Conservation (phyloP, 495 filamentous ascomycete species). For the Penicillium pulvis region DNA sequence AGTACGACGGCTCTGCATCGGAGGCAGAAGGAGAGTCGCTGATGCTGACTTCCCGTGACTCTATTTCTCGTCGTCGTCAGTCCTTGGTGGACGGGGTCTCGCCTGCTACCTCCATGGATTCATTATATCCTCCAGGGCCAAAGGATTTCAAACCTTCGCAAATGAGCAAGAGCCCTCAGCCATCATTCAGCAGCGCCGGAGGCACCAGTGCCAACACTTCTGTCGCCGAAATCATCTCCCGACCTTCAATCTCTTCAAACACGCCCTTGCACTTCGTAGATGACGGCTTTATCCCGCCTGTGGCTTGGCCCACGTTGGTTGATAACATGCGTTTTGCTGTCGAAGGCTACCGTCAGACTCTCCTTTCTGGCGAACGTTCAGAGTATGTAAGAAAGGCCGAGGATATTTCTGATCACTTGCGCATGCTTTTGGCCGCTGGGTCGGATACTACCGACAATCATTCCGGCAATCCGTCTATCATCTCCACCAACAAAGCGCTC, state of each 20-base stretch:
- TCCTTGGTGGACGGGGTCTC: constrained; percentile 77
- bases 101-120: constrained; percentile 90
- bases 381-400: constrained; percentile 92
- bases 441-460: constrained; percentile 98
- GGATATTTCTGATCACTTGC: constrained; percentile 95
- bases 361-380: constrained; percentile 75
- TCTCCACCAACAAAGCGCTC: constrained; percentile 91
- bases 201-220: constrained; percentile 35
- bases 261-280: constrained; percentile 83
- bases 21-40: constrained; percentile 75
- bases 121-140: constrained; percentile 61
- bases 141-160: constrained; percentile 26
- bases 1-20: constrained; percentile 84
- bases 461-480: constrained; percentile 98
- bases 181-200: constrained; percentile 26
- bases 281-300: constrained; percentile 68
- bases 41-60: constrained; percentile 60
- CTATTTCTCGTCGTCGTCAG: constrained; percentile 59
- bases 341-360: constrained; percentile 82
- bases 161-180: constrained; percentile 26
- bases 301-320: constrained; percentile 86
- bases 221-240: constrained; percentile 36
- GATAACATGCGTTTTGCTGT: constrained; percentile 88
- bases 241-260: constrained; percentile 59
- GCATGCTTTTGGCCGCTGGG: constrained; percentile 89